phyloP scores from a whole-genome alignment of 208 protist genomes.

The Balamuthia mandrillaris region DNA sequence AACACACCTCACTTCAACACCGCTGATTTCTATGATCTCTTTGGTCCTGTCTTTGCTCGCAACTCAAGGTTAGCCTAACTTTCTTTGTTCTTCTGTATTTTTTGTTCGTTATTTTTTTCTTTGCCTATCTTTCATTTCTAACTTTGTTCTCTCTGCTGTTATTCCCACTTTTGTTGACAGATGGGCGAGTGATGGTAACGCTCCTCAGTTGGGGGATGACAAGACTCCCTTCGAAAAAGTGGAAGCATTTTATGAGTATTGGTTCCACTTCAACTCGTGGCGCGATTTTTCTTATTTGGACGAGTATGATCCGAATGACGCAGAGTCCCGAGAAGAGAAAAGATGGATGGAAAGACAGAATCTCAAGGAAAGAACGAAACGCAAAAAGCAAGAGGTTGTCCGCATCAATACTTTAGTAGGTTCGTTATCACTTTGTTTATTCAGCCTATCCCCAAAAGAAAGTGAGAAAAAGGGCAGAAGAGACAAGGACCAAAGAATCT shows the following conservation, averaged over 20 bases:
- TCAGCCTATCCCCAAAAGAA: no score
- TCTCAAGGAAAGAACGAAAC: slow-evolving; percentile 79
- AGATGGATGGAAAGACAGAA: slow-evolving; percentile 95
- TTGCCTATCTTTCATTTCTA: no score
- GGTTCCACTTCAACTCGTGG: slow-evolving; percentile 89
- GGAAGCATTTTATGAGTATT: slow-evolving; percentile 90
- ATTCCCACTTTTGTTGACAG: not conserved
- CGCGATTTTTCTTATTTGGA: slow-evolving; percentile 91
- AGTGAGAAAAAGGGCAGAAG: no score
- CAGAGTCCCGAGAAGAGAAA: slow-evolving; percentile 90
- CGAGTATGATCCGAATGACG: slow-evolving; percentile 84
- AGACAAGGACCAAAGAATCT: no score
- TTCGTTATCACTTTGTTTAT: no score
- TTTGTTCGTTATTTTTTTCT: no score
- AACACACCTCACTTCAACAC: slow-evolving; percentile 58
- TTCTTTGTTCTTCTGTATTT: no score
- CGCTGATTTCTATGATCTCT: slow-evolving; percentile 23
- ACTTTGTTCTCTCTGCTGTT: not conserved
- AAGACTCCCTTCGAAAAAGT: slow-evolving; percentile 69
- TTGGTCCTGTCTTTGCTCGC: slow-evolving; percentile 79
- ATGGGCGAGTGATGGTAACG: slow-evolving; percentile 55
- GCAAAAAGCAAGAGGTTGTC: slow-evolving; percentile 82
- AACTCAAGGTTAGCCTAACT: slow-evolving; percentile 78
- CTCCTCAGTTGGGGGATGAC: slow-evolving; percentile 49
- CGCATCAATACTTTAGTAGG: slow-evolving; percentile 80